Conservation (phyloP, 208 protist species). For the Leishmania lainsoni region DNA sequence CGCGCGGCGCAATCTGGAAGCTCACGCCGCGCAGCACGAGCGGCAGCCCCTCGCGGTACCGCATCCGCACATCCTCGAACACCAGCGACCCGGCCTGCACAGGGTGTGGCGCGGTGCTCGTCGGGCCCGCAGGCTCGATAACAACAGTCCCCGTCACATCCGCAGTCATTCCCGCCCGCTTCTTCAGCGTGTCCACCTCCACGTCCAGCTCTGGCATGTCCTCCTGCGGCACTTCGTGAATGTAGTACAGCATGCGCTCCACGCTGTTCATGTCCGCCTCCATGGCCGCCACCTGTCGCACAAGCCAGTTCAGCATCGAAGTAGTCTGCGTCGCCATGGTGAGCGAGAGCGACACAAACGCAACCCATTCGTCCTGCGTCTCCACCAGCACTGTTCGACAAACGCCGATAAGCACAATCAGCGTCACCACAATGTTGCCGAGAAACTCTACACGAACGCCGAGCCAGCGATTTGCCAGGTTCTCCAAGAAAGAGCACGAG, state of each 20-base stretch:
- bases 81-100: constrained; percentile 21
- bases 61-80: constrained; percentile 51
- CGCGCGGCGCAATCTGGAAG: constrained; percentile 38
- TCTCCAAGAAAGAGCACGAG: constrained; percentile 50
- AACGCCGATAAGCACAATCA: constrained; percentile 48
- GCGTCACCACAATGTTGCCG: constrained; percentile 67
- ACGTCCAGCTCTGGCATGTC: constrained; percentile 28
- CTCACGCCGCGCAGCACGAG: constrained; percentile 55
- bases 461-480: constrained; percentile 85
- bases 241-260: constrained; percentile 87
- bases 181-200: constrained; percentile 39
- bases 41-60: constrained; percentile 67
- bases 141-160: constrained; percentile 22
- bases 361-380: background rate
- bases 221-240: constrained; percentile 62
- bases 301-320: constrained; percentile 52
- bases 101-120: constrained; percentile 12
- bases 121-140: constrained; percentile 13
- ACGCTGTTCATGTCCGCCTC: constrained; percentile 89
- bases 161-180: constrained; percentile 46
- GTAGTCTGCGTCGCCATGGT: constrained; percentile 68
- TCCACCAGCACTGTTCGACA: constrained; percentile 2
- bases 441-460: constrained; percentile 82
- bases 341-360: constrained; percentile 53
- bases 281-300: constrained; percentile 49